Base-by-base conservation (phyloP, 768 basidiomycete genomes). In the Tricholoma flavovirens region DNA sequence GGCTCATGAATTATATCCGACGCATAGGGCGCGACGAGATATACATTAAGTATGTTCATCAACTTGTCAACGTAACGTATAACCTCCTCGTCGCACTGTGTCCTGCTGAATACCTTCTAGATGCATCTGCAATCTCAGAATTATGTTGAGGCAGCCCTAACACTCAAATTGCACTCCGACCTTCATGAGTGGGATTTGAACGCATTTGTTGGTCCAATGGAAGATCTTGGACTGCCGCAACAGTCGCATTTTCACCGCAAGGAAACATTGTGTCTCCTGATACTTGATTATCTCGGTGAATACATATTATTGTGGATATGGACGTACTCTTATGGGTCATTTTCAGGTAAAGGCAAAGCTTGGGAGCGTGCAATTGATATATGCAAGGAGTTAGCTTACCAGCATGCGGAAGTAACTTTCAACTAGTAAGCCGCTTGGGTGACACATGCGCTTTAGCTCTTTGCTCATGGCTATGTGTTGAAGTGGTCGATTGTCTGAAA, bases 211-310 rank as follows among this genome's bases (percentile, higher is more conserved):
- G 83, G 85, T 0, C 89, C 93, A 0, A 90, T 95, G 85, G 89
- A 91, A 65, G 93, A 93, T 54, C 80, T 98, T 36, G 84, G 88
- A 15, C 73, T 98, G 36, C 95, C 94, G 1, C 88, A 91, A 48
- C 96, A 98, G 66, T 94, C 89, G 2, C 88, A 93, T 33, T 98
- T 98, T 71, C 89, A 90, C 55, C 83, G 96, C 46, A 97, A 96
- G 66, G 96, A 98, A 71, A 93, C 93, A 0, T 75, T 98, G 2
- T 93, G 88, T 61, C 77, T 97, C 42, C 75, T 95, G 55, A 94
- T 95, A 56, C 81, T 98, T n/a, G 93, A 97, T 67, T 93, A 94
- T 63, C 82, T 98, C 19, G 91, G 93, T 91, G 56, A 54, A 15
- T 54, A 30, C 15, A n/a, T 29, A 15, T 10, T 10, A 1, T 30